Percentiles rank a stretch among this genome's conserved stretches.
phyloP scores from a whole-genome alignment of 352 stramenopile genomes.

The Phytophthora pistaciae region DNA sequence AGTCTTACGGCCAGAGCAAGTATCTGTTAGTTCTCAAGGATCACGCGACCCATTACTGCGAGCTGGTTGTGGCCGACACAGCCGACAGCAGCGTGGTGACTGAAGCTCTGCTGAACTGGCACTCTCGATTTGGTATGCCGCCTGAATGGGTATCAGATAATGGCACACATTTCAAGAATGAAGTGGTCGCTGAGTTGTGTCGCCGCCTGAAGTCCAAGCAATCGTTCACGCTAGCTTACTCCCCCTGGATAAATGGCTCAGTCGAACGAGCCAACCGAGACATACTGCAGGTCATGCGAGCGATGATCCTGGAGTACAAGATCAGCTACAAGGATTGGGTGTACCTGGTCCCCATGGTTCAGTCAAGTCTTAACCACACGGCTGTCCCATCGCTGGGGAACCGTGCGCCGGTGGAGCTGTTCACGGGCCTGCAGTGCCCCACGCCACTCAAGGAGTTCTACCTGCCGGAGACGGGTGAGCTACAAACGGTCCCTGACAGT shows the following conservation, averaged over 20 bases:
- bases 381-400: constrained; percentile 17
- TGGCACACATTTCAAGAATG: constrained; percentile 8
- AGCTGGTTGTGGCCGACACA: constrained; percentile 32
- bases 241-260: constrained; percentile 43
- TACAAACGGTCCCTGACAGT: background rate
- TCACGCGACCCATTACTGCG: constrained; percentile 23
- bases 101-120: constrained; percentile 7
- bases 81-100: constrained; percentile 6
- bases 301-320: constrained; percentile 34
- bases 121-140: constrained; percentile 4
- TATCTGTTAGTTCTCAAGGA: constrained; percentile 42
- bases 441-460: constrained; percentile 1
- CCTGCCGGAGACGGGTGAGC: background rate
- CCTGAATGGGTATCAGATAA: constrained; percentile 8
- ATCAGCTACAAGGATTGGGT: background rate
- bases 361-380: constrained; percentile 39
- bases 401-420: background rate
- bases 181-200: no score
- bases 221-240: constrained; percentile 37
- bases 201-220: no score
- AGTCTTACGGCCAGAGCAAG: background rate
- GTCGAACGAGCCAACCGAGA: constrained; percentile 41
- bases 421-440: constrained; percentile 4
- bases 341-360: constrained; percentile 22
- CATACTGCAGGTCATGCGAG: constrained; percentile 37